Evolutionary conservation across 352 stramenopile genomes (phyloP).

Genomic region (Elongisporangium prolatum): DNA sequence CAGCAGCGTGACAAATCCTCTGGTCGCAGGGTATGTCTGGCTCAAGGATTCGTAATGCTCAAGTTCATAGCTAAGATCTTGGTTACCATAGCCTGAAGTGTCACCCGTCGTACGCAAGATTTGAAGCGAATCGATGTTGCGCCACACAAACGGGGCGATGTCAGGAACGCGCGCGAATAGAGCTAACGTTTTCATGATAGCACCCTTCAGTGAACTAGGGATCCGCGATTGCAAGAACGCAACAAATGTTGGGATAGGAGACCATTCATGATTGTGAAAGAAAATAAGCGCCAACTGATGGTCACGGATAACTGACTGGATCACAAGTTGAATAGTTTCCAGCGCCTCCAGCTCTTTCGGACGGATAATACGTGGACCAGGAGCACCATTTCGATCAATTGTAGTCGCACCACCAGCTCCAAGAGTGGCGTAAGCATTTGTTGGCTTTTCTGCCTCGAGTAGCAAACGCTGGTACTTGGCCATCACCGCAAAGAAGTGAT

Average conservation of each 20-base stretch:
- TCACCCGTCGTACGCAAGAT: conserved; percentile 75
- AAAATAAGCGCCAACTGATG: conserved; percentile 75
- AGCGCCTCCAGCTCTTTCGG: conserved; percentile 80
- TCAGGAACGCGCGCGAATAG: conserved; percentile 71
- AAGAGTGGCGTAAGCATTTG: conserved; percentile 21
- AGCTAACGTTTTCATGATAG: conserved; percentile 82
- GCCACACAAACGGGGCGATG: conserved; percentile 81
- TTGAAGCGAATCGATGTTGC: conserved; percentile 77
- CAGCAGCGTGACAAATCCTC: conserved; percentile 69
- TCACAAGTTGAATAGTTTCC: conserved; percentile 73
- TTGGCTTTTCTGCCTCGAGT: conserved; percentile 60
- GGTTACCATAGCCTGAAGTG: conserved; percentile 49
- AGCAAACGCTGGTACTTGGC: conserved; percentile 80
- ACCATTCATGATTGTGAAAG: conserved; percentile 86
- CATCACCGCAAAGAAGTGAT: conserved; percentile 84
- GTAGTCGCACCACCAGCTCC: conserved; percentile 25
- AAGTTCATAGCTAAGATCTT: conserved; percentile 82
- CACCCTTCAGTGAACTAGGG: conserved; percentile 77
- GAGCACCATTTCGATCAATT: conserved; percentile 12
- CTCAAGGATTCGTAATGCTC: conserved; percentile 82
- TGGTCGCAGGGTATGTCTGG: conserved; percentile 71
- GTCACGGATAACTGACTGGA: conserved; percentile 73
- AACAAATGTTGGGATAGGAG: conserved; percentile 77
- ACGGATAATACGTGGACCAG: conserved; percentile 66
- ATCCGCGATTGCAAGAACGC: conserved; percentile 81